Conservation (phyloP, 768 basidiomycete genomes). For the Auricularia auricula-judae region DNA sequence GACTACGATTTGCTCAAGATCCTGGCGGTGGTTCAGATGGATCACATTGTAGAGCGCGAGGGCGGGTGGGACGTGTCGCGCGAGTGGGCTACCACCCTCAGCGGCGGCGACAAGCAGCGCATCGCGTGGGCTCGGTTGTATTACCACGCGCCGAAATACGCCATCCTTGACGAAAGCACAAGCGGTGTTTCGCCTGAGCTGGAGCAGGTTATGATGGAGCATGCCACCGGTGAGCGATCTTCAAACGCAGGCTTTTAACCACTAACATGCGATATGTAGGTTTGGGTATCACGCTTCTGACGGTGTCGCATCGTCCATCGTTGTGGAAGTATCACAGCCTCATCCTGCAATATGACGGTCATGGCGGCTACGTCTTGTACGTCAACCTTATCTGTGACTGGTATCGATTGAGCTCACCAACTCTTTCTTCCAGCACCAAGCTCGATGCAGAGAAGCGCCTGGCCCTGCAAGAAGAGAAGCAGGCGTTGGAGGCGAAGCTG, state of each 20-base stretch:
- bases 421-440: slow-evolving; percentile 46
- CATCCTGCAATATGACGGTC: slow-evolving; percentile 86
- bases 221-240: slow-evolving; percentile 43
- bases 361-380: slow-evolving; percentile 91
- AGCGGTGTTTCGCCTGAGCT: slow-evolving; percentile 87
- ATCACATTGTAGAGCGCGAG: slow-evolving; percentile 77
- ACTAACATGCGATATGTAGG: slow-evolving; percentile 13
- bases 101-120: slow-evolving; percentile 94
- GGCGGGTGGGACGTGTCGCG: slow-evolving; percentile 89
- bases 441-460: slow-evolving; percentile 84
- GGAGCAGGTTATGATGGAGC: slow-evolving; percentile 92
- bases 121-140: slow-evolving; percentile 96
- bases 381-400: slow-evolving; percentile 19
- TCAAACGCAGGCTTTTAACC: not conserved
- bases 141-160: slow-evolving; percentile 95
- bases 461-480: slow-evolving; percentile 90
- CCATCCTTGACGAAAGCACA: slow-evolving; percentile 93
- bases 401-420: slow-evolving; percentile 1
- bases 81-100: slow-evolving; percentile 90
- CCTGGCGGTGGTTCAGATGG: slow-evolving; percentile 74
- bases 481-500: slow-evolving; percentile 72
- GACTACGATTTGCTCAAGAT: slow-evolving; percentile 67
- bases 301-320: slow-evolving; percentile 90
- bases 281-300: slow-evolving; percentile 84
- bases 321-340: slow-evolving; percentile 87